phyloP scores from a whole-genome alignment of 768 basidiomycete genomes.

The Russula abietina region DNA sequence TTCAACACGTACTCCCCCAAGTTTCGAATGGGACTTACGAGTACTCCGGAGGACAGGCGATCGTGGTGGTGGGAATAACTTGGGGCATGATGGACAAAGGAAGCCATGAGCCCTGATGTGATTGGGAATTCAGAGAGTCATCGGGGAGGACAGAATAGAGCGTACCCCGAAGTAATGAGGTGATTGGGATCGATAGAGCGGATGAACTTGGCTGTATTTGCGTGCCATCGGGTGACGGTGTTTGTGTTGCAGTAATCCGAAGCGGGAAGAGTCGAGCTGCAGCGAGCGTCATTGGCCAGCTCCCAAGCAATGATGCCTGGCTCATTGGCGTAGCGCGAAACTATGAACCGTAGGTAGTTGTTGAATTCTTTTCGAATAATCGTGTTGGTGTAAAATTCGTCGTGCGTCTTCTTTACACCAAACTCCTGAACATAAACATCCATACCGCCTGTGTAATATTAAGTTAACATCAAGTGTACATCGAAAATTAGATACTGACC shows the following conservation, averaged over 20 bases:
- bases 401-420: slow-evolving; percentile 31
- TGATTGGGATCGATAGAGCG: slow-evolving; percentile 33
- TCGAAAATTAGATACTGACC: slow-evolving; percentile 22
- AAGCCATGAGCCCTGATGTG: slow-evolving; percentile 30
- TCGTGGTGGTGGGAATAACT: slow-evolving; percentile 27
- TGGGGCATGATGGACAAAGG: slow-evolving; percentile 32
- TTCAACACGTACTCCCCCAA: slow-evolving; percentile 22
- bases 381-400: slow-evolving; percentile 36
- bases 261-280: slow-evolving; percentile 14
- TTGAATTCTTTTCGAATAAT: slow-evolving; percentile 27
- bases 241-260: slow-evolving; percentile 28
- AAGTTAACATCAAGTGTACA: neutral
- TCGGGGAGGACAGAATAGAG: neutral
- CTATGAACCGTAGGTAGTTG: slow-evolving; percentile 12
- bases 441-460: slow-evolving; percentile 34
- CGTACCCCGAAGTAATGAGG: slow-evolving; percentile 33
- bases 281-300: slow-evolving; percentile 25
- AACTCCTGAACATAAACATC: slow-evolving; percentile 35
- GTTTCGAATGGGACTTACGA: slow-evolving; percentile 19
- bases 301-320: slow-evolving; percentile 23
- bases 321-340: slow-evolving; percentile 17
- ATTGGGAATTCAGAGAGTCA: neutral
- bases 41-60: slow-evolving; percentile 20
- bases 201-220: slow-evolving; percentile 28
- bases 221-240: slow-evolving; percentile 32